Evolutionary conservation across 768 basidiomycete species (phyloP), one percentile per base, ranked within the genome.

Genomic region (Grammothele lineata): DNA sequence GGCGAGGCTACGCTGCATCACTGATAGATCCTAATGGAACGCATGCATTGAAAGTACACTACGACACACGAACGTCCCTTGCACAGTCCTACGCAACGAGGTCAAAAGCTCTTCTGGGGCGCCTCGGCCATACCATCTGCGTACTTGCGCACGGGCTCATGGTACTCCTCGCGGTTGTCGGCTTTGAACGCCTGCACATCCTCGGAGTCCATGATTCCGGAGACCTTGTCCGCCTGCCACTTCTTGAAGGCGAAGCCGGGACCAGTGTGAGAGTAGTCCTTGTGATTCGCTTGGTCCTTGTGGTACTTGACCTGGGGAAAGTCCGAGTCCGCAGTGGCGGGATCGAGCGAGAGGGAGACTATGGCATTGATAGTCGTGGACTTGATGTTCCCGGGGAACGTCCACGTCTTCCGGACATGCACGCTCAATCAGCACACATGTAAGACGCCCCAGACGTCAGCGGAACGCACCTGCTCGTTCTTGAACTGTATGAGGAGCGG

Each of bases 221-320:
- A 40, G 32, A 57, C 56, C 27, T 54, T 55, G 43, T 60, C 59
- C 14, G 59, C 67, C 47, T 72, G 69, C 57, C 58, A 66, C 56
- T 71, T 72, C 58, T 72, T 70, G 66, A 71, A 68, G 8, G 51
- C 51, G 55, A 70, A 72, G 1, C 69, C 70, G 26, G 70, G 56
- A 5, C 69, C 68, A 41, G 68, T 62, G 53, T 71, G 71, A 8
- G 64, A 65, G 57, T 71, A 71, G 56, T 73, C 70, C 52, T 70
- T 70, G 44, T 62, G 62, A 54, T 72, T 72, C 14, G 70, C 69
- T 57, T 72, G 67, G 50, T 72, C 66, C 57, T 69, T 66, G 54
- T 66, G 63, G 48, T 66, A 64, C 52, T 62, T 61, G 53, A 66
- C 53, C 49, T 61, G 58, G n/a, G 63, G 62, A 49, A 72, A 72